Percentiles rank a stretch among this genome's conserved stretches.
These are phyloP conservation scores for Fagus sylvatica DNA, from an alignment of 306 rosid genomes.

Conservation along the genomic window DNA sequence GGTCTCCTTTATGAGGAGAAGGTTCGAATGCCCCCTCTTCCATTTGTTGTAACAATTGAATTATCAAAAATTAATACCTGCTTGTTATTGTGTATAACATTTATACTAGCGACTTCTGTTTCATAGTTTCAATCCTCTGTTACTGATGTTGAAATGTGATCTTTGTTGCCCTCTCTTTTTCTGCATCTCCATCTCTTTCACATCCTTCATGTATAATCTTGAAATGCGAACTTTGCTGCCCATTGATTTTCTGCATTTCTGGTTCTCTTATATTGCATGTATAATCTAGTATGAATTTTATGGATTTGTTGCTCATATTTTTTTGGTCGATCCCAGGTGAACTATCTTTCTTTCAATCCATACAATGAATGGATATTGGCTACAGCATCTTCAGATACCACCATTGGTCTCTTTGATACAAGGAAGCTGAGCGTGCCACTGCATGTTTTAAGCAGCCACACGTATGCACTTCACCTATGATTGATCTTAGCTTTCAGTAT, in stretches of 20 bases:
- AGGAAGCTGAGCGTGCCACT: conserved; percentile 68
- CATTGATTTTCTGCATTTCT: neutral
- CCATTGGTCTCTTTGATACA: conserved; percentile 73
- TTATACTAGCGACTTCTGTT: neutral
- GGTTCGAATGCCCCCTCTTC: no score
- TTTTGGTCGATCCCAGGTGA: conserved; percentile 55
- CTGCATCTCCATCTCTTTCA: neutral
- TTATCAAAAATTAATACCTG: neutral
- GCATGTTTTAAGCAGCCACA: conserved; percentile 76
- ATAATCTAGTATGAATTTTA: neutral
- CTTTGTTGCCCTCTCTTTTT: neutral
- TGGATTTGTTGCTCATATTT: conserved; percentile 8
- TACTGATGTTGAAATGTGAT: neutral
- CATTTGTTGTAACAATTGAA: no score
- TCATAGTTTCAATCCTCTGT: neutral
- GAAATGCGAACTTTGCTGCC: neutral
- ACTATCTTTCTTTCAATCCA: conserved; percentile 84
- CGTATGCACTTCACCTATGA: conserved; percentile 44
- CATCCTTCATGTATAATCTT: neutral
- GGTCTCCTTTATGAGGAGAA: no score
- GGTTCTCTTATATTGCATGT: neutral
- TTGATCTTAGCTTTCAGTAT: neutral
- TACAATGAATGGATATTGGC: conserved; percentile 85
- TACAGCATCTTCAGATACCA: conserved; percentile 91
- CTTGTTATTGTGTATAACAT: neutral